phyloP scores from a whole-genome alignment of 192 early-diverging fungal genomes.

The Phlyctochytrium bullatum region DNA sequence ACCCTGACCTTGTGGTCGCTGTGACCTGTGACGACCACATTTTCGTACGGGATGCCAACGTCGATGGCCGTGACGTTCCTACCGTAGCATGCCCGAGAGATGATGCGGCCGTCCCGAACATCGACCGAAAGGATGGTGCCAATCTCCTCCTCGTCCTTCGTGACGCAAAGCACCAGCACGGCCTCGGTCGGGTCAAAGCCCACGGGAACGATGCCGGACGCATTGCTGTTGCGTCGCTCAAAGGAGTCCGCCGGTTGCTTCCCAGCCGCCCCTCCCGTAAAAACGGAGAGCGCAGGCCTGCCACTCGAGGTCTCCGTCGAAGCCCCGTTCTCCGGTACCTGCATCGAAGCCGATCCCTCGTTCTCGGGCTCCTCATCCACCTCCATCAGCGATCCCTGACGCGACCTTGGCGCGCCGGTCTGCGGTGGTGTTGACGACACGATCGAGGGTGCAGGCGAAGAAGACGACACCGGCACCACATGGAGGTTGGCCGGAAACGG shows the following conservation, averaged over 20 bases:
- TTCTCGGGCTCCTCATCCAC: background rate
- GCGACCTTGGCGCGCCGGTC: background rate
- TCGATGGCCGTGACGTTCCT: background rate
- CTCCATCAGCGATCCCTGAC: background rate
- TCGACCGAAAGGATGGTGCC: background rate
- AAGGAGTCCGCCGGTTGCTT: background rate
- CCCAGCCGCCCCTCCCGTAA: no score
- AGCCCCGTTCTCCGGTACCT: background rate
- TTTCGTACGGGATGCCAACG: background rate
- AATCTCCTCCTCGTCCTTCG: background rate
- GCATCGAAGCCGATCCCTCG: background rate
- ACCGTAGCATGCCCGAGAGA: background rate
- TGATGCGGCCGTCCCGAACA: background rate
- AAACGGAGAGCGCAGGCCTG: no score
- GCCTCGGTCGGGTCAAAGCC: background rate
- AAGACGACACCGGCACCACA: background rate
- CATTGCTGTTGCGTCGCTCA: background rate
- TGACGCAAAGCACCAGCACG: background rate
- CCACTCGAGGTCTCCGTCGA: background rate
- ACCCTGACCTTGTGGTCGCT: background rate
- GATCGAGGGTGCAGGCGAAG: no score
- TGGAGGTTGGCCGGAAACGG: background rate
- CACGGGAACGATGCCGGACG: background rate
- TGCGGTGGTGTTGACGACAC: no score
- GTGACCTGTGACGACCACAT: background rate